phyloP scores from a whole-genome alignment of 805 yeast species.

The Lachancea sp. region DNA sequence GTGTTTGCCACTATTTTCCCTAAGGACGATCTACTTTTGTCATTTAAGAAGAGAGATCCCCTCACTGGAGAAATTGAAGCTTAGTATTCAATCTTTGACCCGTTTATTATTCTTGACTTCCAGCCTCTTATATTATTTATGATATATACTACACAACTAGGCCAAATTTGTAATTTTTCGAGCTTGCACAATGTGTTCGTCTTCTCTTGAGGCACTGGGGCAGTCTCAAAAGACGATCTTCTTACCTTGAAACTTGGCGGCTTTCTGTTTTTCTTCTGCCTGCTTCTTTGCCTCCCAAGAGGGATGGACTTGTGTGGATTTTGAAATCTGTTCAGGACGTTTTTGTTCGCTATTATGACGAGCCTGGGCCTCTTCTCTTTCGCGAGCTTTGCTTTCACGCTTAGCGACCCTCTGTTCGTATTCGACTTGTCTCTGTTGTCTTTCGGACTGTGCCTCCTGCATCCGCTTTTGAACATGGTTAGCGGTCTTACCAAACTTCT shows the following conservation, averaged over 20 bases:
- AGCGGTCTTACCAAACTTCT: constrained; percentile 79
- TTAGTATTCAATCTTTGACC: neutral
- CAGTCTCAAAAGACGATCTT: constrained; percentile 44
- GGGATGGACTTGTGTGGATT: constrained; percentile 62
- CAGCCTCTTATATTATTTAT: constrained; percentile 2
- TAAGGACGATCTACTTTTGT: constrained; percentile 81
- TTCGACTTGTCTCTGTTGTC: constrained; percentile 55
- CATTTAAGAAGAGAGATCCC: constrained; percentile 63
- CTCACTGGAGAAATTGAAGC: constrained; percentile 27
- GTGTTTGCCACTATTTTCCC: constrained; percentile 99
- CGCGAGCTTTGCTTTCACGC: constrained; percentile 45
- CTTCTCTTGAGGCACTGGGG: neutral
- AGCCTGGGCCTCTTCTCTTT: constrained; percentile 27
- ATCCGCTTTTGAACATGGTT: constrained; percentile 68
- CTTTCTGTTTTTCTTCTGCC: constrained; percentile 59
- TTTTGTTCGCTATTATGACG: constrained; percentile 1
- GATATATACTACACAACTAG: constrained; percentile 1
- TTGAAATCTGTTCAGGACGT: constrained; percentile 15
- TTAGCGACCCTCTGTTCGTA: constrained; percentile 67
- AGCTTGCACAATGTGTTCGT: neutral
- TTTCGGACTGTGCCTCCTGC: constrained; percentile 47
- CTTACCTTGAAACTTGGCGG: constrained; percentile 73
- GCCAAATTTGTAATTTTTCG: neutral
- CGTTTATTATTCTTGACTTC: neutral
- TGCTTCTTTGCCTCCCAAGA: constrained; percentile 91